Percentiles rank a stretch among this genome's conserved stretches.
Conservation (phyloP, 331 rosid genomes). For the Malus hybrid region DNA sequence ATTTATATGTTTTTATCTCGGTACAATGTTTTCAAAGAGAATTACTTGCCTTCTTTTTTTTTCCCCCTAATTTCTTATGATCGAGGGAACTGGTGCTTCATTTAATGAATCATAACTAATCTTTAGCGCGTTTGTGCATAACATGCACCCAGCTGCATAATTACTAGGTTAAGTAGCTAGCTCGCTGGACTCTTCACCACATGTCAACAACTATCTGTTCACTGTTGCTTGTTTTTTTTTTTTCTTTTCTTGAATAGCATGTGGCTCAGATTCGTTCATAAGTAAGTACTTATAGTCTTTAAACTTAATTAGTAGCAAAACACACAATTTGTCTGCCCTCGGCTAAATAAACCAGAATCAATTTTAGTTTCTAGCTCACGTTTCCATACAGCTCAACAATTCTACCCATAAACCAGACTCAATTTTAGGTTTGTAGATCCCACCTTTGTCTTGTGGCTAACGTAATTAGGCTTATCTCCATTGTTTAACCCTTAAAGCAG, state of each 20-base stretch:
- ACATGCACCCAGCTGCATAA: background rate
- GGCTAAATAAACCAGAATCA: background rate
- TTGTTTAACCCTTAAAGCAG: background rate
- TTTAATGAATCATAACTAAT: background rate
- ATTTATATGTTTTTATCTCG: no score
- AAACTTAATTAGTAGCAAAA: background rate
- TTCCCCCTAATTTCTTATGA: background rate
- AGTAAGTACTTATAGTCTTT: background rate
- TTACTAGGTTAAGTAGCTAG: background rate
- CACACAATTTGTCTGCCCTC: slow-evolving; percentile 6
- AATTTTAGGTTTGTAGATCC: no score
- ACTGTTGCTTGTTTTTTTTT: background rate
- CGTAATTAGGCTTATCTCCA: background rate
- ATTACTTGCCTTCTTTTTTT: background rate
- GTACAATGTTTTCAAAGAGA: background rate
- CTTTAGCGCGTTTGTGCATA: background rate
- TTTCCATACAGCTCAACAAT: no score
- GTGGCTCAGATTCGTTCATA: slow-evolving; percentile 27
- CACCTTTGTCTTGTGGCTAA: no score
- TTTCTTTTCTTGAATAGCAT: slow-evolving; percentile 1
- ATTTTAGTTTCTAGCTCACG: no score
- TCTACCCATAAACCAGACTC: no score
- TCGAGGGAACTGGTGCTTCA: background rate
- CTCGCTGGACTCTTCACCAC: background rate
- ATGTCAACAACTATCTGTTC: slow-evolving; percentile 3